Evolutionary conservation across 345 rosid species (phyloP).

Genomic region (Salix caprea): DNA sequence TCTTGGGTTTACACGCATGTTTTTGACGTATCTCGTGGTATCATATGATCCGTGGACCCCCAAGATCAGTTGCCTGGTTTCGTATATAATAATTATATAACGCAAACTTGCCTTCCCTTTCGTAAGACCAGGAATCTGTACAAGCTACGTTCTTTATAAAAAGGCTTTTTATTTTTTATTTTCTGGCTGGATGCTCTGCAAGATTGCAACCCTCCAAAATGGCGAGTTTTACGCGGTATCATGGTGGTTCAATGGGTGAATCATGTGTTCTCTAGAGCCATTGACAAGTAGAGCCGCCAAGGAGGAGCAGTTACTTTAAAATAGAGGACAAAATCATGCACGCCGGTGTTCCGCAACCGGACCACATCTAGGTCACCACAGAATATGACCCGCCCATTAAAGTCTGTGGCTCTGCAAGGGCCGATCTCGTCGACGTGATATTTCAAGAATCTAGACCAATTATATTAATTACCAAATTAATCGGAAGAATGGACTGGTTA

Average conservation of each 20-base stretch:
- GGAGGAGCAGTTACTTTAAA: background rate
- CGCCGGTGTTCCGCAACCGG: background rate
- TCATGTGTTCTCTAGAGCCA: too few species aligned
- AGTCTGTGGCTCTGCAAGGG: background rate
- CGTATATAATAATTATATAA: conserved; percentile 5
- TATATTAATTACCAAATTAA: too few species aligned
- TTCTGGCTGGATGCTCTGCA: too few species aligned
- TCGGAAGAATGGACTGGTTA: too few species aligned
- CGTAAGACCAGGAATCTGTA: background rate
- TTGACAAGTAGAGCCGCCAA: background rate
- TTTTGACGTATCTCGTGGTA: conserved; percentile 19
- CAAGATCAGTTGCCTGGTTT: background rate
- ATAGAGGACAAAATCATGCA: background rate
- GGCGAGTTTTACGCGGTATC: too few species aligned
- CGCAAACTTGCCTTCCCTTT: background rate
- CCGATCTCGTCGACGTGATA: background rate
- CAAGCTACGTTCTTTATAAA: too few species aligned
- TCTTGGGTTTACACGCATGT: background rate
- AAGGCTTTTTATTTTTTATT: too few species aligned
- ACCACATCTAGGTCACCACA: background rate
- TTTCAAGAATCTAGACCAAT: background rate
- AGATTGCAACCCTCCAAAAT: too few species aligned
- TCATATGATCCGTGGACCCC: conserved; percentile 9
- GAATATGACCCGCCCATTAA: background rate
- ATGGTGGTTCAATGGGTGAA: background rate